These are phyloP conservation scores for Inga laurina DNA, from an alignment of 306 rosid species.

Conservation along the genomic window DNA sequence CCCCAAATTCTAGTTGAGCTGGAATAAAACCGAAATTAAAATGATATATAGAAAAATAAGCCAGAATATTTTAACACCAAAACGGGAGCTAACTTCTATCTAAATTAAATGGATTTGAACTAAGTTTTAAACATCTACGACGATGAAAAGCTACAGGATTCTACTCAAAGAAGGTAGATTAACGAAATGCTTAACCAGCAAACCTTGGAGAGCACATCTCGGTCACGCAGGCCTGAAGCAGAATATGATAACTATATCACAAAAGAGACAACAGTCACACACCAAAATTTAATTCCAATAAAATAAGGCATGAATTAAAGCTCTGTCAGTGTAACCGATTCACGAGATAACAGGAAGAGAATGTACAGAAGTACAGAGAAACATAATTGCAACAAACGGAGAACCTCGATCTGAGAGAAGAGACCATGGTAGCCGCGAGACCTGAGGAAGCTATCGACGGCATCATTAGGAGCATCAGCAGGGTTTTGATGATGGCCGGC, in stretches of 20 bases:
- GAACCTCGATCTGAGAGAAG: constrained; percentile 98
- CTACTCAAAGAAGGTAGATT: constrained; percentile 13
- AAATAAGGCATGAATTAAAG: constrained; percentile 18
- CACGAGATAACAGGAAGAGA: not conserved
- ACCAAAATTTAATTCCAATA: not conserved
- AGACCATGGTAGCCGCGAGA: constrained; percentile 80
- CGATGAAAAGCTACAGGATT: not conserved
- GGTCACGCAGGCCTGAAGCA: constrained; percentile 78
- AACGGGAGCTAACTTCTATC: not conserved
- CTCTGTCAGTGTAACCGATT: not conserved
- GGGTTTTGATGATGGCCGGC: constrained; percentile 37
- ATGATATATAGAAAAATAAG: not conserved
- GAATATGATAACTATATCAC: constrained; percentile 75
- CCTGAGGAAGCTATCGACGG: constrained; percentile 68
- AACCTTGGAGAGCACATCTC: constrained; percentile 92
- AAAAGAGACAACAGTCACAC: constrained; percentile 18
- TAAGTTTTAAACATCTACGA: not conserved
- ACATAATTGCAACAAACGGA: not conserved
- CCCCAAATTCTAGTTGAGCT: not conserved
- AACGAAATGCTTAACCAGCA: constrained; percentile 38
- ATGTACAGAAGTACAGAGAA: not conserved
- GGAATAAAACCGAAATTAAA: not conserved
- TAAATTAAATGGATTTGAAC: not conserved
- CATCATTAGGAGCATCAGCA: constrained; percentile 57
- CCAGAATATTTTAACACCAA: not conserved